phyloP scores from a whole-genome alignment of 2,329 filamentous ascomycete species.

The Microsporum ferrugineum region DNA sequence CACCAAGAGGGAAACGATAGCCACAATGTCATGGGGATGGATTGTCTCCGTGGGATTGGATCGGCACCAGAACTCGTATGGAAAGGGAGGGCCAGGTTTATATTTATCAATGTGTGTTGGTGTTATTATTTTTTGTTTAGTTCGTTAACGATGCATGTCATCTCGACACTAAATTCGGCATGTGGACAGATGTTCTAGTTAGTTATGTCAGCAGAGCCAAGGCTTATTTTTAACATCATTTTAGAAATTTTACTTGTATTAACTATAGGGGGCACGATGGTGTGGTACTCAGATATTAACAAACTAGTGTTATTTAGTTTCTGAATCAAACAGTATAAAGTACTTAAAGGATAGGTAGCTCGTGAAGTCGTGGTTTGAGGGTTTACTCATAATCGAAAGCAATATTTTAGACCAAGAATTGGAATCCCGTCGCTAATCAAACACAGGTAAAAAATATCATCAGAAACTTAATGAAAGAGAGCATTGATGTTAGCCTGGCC shows the following conservation, averaged over 20 bases:
- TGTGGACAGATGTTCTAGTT: background rate
- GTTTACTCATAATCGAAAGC: background rate
- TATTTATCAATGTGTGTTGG: background rate
- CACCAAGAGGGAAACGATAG: constrained; percentile 15
- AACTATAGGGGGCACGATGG: no score
- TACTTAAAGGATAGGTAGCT: background rate
- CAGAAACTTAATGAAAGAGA: background rate
- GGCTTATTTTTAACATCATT: background rate
- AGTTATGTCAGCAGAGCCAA: background rate
- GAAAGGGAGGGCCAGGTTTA: background rate
- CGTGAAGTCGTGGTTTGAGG: background rate
- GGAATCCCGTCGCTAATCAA: background rate
- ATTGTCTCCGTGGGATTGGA: background rate
- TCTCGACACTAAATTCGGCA: background rate
- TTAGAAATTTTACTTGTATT: no score
- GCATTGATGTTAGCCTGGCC: background rate
- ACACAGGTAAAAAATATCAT: background rate
- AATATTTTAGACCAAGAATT: background rate
- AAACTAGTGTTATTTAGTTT: no score
- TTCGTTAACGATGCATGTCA: background rate
- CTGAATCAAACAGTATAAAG: background rate
- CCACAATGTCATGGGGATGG: background rate
- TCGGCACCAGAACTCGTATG: background rate
- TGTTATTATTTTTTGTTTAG: background rate
- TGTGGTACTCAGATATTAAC: no score